Base-by-base conservation (phyloP, 257 asterid genomes). In the Sherardia arvensis region DNA sequence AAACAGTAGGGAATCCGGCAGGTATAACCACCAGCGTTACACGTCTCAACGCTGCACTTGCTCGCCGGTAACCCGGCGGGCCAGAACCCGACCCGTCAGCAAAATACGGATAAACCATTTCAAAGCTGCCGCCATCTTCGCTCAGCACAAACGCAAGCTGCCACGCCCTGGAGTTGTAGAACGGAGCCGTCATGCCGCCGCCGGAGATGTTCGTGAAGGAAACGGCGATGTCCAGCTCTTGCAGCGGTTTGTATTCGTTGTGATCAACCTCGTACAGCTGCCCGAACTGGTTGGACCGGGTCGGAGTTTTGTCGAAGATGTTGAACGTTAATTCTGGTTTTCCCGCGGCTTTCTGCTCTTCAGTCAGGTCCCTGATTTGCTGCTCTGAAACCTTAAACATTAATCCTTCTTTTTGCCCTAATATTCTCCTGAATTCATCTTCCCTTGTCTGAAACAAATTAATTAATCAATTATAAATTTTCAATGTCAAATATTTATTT, bases 91-190 rank as follows among this genome's bases (percentile, higher is more conserved):
- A 3, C 9, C 30, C 27, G 51, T 20, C 51, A 5, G 62, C 1
- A n/a, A 82, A 36, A 66, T 85, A 93, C 0, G 97, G 96, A 56
- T 88, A 81, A 0, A 88, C 91, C 95, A 91, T 91, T 66, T 88
- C 90, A 15, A 78, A 73, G 74, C 70, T 77, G 8, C 98, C 98
- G 63, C 78, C 83, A 0, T 94, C 96, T 1, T 95, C 96, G 0
- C 72, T 77, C 0, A 74, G 59, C 8, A 87, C 95, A 0, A 74
- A 1, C 0, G 23, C 1, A 25, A 88, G 63, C 65, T 80, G 80
- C 1, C 90, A 78, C 2, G 84, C 73, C 78, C 64, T 79, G 0
- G 98, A 84, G 77, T 70, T 79, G 74, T 75, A 91, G 6, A 56
- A 0, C 0, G 85, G 91, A 59, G 80, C 81, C 0, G 63, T 32